Evolutionary conservation across 2,329 filamentous ascomycete genomes (phyloP).

Genomic region (Colletotrichum gloeosporioides): DNA sequence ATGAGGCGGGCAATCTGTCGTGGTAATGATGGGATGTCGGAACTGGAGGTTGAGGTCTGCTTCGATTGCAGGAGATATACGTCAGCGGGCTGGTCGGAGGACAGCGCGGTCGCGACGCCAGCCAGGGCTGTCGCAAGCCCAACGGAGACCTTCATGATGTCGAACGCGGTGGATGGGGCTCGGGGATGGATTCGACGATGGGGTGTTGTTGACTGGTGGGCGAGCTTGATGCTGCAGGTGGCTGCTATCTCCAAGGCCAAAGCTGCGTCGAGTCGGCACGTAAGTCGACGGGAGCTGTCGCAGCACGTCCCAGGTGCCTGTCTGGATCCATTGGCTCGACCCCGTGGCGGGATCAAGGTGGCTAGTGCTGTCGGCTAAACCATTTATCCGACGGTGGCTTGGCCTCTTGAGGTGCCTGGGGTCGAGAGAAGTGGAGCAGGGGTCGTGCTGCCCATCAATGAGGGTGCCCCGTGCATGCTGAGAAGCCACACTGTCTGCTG

Average conservation of each 20-base stretch:
- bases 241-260: conserved; percentile 17
- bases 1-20: conserved; percentile 63
- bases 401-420: background rate
- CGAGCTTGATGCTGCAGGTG: conserved; percentile 15
- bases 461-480: background rate
- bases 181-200: background rate
- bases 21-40: conserved; percentile 48
- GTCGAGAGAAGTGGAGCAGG: background rate
- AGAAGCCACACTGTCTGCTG: background rate
- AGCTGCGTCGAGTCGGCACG: conserved; percentile 16
- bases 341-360: background rate
- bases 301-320: background rate
- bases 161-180: background rate
- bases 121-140: conserved; percentile 44
- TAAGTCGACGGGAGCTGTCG: background rate
- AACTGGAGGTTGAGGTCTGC: conserved; percentile 28
- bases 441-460: background rate
- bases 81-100: conserved; percentile 46
- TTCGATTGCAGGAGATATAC: conserved; percentile 57
- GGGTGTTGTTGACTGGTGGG: background rate
- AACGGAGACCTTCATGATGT: conserved; percentile 48
- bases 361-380: background rate
- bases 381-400: background rate
- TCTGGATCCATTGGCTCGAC: background rate
- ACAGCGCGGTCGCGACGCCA: conserved; percentile 40